These are phyloP conservation scores for Fraxinus floribunda DNA, from an alignment of 305 asterid genomes.

Conservation along the genomic window DNA sequence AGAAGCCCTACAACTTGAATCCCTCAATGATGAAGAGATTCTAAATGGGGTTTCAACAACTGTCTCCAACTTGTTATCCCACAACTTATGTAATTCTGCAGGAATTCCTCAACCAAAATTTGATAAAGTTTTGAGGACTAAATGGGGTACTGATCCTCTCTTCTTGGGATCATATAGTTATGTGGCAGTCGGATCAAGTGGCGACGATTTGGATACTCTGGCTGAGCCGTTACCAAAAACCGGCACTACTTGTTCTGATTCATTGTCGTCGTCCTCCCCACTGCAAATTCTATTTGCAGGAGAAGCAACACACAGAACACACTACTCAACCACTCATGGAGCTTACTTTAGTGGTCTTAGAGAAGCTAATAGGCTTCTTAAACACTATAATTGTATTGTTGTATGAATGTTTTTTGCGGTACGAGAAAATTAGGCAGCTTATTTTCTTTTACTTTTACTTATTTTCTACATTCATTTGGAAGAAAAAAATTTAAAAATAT, in stretches of 20 bases:
- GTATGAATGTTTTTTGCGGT: slow-evolving; percentile 28
- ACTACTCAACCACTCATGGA: slow-evolving; percentile 93
- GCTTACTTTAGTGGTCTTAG: slow-evolving; percentile 91
- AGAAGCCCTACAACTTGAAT: slow-evolving; percentile 72
- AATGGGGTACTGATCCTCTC: slow-evolving; percentile 86
- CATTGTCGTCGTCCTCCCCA: slow-evolving; percentile 29
- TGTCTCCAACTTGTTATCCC: slow-evolving; percentile 43
- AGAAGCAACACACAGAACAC: slow-evolving; percentile 90
- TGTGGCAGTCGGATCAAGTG: slow-evolving; percentile 76
- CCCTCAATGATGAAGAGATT: slow-evolving; percentile 59
- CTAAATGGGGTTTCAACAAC: slow-evolving; percentile 58
- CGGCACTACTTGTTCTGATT: slow-evolving; percentile 12
- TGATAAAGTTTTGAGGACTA: slow-evolving; percentile 55
- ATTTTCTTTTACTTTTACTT: slow-evolving; percentile 26
- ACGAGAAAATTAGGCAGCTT: slow-evolving; percentile 34
- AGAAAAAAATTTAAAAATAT: neutral
- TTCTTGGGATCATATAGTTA: slow-evolving; percentile 86
- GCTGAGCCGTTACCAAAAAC: slow-evolving; percentile 71
- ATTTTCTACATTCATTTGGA: slow-evolving; percentile 35
- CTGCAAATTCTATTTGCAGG: slow-evolving; percentile 86
- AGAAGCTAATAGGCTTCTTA: slow-evolving; percentile 89
- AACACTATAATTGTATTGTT: slow-evolving; percentile 53
- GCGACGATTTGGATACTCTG: slow-evolving; percentile 69
- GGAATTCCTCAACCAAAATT: slow-evolving; percentile 25
- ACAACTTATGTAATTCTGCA: slow-evolving; percentile 11